Conservation (phyloP, 2,329 filamentous ascomycete species). For the Colletotrichum lini region DNA sequence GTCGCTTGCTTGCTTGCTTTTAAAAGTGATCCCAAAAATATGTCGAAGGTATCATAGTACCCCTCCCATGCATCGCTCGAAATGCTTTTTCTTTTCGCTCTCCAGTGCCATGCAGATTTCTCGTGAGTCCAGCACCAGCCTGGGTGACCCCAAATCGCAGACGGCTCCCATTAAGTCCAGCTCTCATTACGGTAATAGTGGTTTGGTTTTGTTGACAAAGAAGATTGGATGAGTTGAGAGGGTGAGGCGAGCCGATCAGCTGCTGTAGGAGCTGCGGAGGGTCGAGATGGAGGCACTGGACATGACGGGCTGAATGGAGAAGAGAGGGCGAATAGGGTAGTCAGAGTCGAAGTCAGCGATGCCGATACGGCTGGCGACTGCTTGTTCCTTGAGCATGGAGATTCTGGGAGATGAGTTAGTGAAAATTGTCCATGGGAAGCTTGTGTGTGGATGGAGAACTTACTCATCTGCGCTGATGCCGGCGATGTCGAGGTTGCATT, state of each 20-base stretch:
- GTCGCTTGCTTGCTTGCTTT: slow-evolving; percentile 24
- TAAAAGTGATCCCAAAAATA: neutral
- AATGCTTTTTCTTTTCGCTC: slow-evolving; percentile 11
- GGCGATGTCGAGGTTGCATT: slow-evolving; percentile 66
- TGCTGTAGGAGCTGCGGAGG: slow-evolving; percentile 34
- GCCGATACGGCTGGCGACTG: slow-evolving; percentile 64
- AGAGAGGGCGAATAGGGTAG: slow-evolving; percentile 30
- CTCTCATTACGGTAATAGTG: slow-evolving; percentile 14
- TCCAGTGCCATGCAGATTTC: neutral
- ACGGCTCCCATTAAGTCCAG: slow-evolving; percentile 21
- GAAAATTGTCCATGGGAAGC: neutral
- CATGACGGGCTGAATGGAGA: slow-evolving; percentile 33
- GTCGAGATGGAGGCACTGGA: slow-evolving; percentile 39
- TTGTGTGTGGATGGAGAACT: slow-evolving; percentile 47
- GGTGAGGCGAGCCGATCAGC: neutral
- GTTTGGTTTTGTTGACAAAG: slow-evolving; percentile 1
- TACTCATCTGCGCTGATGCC: slow-evolving; percentile 73
- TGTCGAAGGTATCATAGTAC: slow-evolving; percentile 28
- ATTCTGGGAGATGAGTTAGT: slow-evolving; percentile 55
- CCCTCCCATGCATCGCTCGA: slow-evolving; percentile 11
- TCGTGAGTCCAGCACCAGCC: slow-evolving; percentile 21
- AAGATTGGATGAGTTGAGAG: neutral
- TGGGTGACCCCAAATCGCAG: slow-evolving; percentile 26
- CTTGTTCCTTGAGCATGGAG: slow-evolving; percentile 66
- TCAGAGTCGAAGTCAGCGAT: slow-evolving; percentile 53